Conservation (phyloP, 768 basidiomycete species). For the Lactarius hatsudake region DNA sequence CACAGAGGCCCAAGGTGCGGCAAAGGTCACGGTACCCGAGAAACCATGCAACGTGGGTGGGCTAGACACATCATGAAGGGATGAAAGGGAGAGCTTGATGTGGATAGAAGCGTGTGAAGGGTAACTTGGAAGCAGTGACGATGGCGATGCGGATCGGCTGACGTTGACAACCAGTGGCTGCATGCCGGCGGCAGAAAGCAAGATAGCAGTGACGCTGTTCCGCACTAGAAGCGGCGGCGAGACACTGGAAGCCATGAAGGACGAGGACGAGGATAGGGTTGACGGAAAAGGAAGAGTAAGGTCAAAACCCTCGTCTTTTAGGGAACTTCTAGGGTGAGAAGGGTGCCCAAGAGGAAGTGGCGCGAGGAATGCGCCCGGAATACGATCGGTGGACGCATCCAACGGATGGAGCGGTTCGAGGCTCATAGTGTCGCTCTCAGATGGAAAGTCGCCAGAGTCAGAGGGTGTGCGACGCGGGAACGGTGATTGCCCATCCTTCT, state of each 20-base stretch:
- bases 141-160: slow-evolving; percentile 47
- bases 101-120: slow-evolving; percentile 46
- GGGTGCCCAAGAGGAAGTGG: slow-evolving; percentile 25
- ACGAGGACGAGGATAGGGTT: slow-evolving; percentile 19
- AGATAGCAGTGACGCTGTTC: slow-evolving; percentile 43
- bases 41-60: slow-evolving; percentile 64
- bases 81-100: slow-evolving; percentile 56
- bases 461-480: slow-evolving; percentile 36
- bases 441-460: slow-evolving; percentile 23
- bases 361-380: slow-evolving; percentile 10
- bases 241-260: slow-evolving; percentile 17
- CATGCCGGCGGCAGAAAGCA: slow-evolving; percentile 68
- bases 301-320: slow-evolving; percentile 23
- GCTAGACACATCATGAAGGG: slow-evolving; percentile 50
- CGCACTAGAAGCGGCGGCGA: slow-evolving; percentile 35
- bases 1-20: slow-evolving; percentile 48
- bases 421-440: slow-evolving; percentile 8
- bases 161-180: slow-evolving; percentile 57
- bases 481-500: slow-evolving; percentile 11
- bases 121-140: slow-evolving; percentile 35
- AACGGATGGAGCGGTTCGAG: slow-evolving; percentile 8
- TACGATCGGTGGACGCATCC: slow-evolving; percentile 1
- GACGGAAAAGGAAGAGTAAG: slow-evolving; percentile 21
- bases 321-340: not conserved
- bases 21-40: slow-evolving; percentile 53